phyloP scores from a whole-genome alignment of 2,329 filamentous ascomycete genomes.

The Pseudocercospora macadamiae region DNA sequence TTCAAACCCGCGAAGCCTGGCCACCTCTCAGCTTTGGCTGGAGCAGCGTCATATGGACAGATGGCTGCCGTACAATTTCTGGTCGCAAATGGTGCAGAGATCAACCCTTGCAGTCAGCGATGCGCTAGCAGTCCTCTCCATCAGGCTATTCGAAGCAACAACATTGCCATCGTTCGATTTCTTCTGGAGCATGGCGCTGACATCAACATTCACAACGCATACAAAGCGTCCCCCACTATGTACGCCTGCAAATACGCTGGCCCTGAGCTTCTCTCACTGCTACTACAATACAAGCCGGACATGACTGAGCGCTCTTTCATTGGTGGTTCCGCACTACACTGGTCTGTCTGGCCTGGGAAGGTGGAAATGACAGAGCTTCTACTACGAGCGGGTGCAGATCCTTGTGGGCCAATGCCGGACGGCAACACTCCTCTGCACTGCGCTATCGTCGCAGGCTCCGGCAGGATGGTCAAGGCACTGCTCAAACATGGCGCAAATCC shows the following conservation, averaged over 20 bases:
- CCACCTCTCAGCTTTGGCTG: conserved; percentile 37
- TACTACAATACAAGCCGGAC: conserved; percentile 34
- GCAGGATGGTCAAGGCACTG: conserved; percentile 31
- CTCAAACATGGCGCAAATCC: conserved; percentile 34
- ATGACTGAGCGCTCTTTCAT: conserved; percentile 35
- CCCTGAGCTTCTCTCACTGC: conserved; percentile 28
- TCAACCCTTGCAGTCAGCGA: conserved; percentile 32
- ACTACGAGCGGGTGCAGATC: conserved; percentile 33
- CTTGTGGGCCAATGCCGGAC: conserved; percentile 32
- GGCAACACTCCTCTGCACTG: conserved; percentile 37
- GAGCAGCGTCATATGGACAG: conserved; percentile 36
- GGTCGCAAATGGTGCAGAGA: conserved; percentile 33
- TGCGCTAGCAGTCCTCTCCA: conserved; percentile 38
- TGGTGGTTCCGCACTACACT: conserved; percentile 35
- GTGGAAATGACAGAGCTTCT: conserved; percentile 31
- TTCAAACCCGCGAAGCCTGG: conserved; percentile 41
- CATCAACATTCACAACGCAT: conserved; percentile 34
- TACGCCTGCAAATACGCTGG: conserved; percentile 37
- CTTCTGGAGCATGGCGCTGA: conserved; percentile 35
- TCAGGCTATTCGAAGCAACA: conserved; percentile 35
- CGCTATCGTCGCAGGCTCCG: conserved; percentile 30
- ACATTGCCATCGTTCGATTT: conserved; percentile 32
- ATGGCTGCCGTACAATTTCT: conserved; percentile 32
- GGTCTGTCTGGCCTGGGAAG: conserved; percentile 35
- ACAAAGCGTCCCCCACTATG: conserved; percentile 39